phyloP scores from a whole-genome alignment of 2,329 filamentous ascomycete species.

The Ceratocystis diversiconidia region DNA sequence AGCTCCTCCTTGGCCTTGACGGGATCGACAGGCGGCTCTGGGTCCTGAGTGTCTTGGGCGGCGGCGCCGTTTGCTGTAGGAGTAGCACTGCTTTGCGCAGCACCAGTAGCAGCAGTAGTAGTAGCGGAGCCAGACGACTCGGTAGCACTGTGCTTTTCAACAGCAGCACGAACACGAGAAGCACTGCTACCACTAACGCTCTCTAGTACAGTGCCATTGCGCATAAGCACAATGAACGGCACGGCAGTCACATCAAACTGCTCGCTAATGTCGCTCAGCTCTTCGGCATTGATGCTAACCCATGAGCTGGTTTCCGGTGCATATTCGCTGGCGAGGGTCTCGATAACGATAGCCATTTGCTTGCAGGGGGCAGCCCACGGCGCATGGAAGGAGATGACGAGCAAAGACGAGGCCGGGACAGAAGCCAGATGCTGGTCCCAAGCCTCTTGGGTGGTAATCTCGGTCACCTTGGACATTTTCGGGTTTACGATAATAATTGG shows the following conservation, averaged over 20 bases:
- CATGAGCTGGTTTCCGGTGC: slow-evolving; percentile 60
- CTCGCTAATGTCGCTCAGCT: slow-evolving; percentile 82
- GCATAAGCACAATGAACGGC: slow-evolving; percentile 75
- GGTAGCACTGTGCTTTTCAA: slow-evolving; percentile 58
- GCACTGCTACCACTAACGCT: slow-evolving; percentile 84
- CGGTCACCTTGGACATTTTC: slow-evolving; percentile 60
- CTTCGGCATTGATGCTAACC: slow-evolving; percentile 86
- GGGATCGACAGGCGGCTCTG: slow-evolving; percentile 30
- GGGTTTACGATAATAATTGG: too few species aligned
- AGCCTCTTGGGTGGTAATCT: slow-evolving; percentile 58
- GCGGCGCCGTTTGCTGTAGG: slow-evolving; percentile 23
- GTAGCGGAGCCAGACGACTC: slow-evolving; percentile 22
- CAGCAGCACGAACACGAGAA: slow-evolving; percentile 65
- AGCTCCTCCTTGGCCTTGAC: slow-evolving; percentile 68
- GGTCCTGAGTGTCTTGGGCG: neutral
- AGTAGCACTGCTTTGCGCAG: slow-evolving; percentile 27
- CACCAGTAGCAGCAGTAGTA: slow-evolving; percentile 25
- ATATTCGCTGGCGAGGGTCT: slow-evolving; percentile 76
- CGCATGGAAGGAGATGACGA: slow-evolving; percentile 87
- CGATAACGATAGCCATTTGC: slow-evolving; percentile 80
- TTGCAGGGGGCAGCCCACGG: slow-evolving; percentile 93
- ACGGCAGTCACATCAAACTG: slow-evolving; percentile 89
- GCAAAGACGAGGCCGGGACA: slow-evolving; percentile 54
- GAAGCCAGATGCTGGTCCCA: slow-evolving; percentile 57
- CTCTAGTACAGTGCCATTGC: slow-evolving; percentile 61